phyloP scores from a whole-genome alignment of 495 filamentous ascomycete genomes.

The Penicillium canescens region DNA sequence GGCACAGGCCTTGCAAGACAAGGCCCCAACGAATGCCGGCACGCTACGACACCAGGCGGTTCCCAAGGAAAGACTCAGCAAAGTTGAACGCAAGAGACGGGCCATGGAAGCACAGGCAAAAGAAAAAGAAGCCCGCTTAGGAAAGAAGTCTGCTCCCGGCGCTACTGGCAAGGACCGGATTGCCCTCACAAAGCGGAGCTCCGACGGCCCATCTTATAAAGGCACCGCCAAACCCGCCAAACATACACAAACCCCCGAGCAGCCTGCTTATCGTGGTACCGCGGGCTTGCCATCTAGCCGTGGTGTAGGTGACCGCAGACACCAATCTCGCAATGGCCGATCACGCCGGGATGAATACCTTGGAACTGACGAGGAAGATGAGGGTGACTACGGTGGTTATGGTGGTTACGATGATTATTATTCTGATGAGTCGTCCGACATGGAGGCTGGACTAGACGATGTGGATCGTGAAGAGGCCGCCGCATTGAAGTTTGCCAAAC shows the following conservation, averaged over 20 bases:
- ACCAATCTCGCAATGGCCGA: constrained; percentile 23
- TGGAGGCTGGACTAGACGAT: constrained; percentile 65
- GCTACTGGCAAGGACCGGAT: constrained; percentile 22
- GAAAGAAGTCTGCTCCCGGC: constrained; percentile 24
- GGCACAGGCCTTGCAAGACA: constrained; percentile 38
- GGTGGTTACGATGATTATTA: constrained; percentile 55
- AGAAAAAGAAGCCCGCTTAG: constrained; percentile 31
- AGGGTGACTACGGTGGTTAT: constrained; percentile 48
- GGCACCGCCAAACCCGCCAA: constrained; percentile 54
- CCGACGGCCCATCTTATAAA: constrained; percentile 45
- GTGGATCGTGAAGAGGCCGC: constrained; percentile 57
- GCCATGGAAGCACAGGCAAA: constrained; percentile 33
- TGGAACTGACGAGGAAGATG: constrained; percentile 49
- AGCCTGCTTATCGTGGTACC: constrained; percentile 60
- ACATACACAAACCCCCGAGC: constrained; percentile 33
- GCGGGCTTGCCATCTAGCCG: constrained; percentile 29
- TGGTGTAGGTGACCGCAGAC: constrained; percentile 35
- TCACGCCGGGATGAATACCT: constrained; percentile 47
- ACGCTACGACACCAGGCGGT: constrained; percentile 38
- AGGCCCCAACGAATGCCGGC: constrained; percentile 34
- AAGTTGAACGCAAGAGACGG: constrained; percentile 40
- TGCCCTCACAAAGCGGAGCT: constrained; percentile 24
- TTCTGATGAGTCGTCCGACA: constrained; percentile 60
- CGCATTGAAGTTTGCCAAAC: constrained; percentile 49
- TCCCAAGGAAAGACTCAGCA: constrained; percentile 41